phyloP scores from a whole-genome alignment of 176 grass and related monocot species.

The Stipa capillata region DNA sequence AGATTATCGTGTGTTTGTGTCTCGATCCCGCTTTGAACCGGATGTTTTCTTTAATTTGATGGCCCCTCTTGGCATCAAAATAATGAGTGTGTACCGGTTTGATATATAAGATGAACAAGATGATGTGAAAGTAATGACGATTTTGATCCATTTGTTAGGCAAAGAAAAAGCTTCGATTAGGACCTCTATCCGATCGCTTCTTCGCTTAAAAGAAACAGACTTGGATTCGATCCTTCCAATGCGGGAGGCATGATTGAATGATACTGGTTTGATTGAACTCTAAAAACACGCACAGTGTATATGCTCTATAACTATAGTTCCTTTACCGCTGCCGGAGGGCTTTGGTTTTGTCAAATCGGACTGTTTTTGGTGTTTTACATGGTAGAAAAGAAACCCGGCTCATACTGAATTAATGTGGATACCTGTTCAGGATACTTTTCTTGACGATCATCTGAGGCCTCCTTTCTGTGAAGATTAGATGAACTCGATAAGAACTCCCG shows the following conservation, averaged over 20 bases:
- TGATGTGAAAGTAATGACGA: neutral
- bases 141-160: slow-evolving; percentile 2
- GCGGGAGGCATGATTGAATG: neutral
- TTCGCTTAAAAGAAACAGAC: neutral
- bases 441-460: neutral
- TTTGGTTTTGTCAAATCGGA: neutral
- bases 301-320: neutral
- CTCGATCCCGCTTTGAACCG: neutral
- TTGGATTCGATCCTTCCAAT: neutral
- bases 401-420: neutral
- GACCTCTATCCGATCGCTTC: slow-evolving; percentile 1
- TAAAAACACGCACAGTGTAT: neutral
- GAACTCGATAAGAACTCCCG: neutral
- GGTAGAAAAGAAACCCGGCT: neutral
- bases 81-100: neutral
- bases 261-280: neutral
- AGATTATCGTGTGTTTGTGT: neutral
- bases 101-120: slow-evolving; percentile 11
- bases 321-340: neutral
- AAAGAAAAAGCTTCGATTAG: neutral
- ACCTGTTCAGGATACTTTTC: neutral
- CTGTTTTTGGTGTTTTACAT: neutral
- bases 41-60: neutral
- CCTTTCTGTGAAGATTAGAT: neutral
- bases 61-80: neutral